These are phyloP conservation scores for Arabis alpina DNA, from an alignment of 345 rosid species.

Conservation along the genomic window DNA sequence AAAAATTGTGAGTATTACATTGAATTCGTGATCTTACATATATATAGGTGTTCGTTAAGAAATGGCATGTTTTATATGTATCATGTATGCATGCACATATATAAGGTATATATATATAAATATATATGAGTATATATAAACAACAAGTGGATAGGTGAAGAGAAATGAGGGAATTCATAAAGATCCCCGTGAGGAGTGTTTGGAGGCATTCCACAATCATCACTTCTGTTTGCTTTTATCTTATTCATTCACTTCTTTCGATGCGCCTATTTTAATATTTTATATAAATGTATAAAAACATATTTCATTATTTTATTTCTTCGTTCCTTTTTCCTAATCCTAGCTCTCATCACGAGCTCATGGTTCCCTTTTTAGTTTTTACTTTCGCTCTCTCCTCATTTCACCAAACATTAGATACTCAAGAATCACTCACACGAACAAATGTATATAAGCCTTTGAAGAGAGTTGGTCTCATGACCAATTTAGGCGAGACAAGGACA, in stretches of 20 bases:
- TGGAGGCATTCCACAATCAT: conserved; percentile 59
- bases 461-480: neutral
- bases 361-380: conserved; percentile 22
- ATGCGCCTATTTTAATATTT: conserved; percentile 30
- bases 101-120: neutral
- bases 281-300: neutral
- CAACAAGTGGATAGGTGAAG: conserved; percentile 20
- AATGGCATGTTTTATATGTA: neutral
- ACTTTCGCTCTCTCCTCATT: conserved; percentile 12
- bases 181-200: conserved; percentile 57
- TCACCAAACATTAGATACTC: conserved; percentile 1
- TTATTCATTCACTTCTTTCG: conserved; percentile 49
- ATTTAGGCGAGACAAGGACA: neutral
- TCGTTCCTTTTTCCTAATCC: neutral
- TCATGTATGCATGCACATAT: conserved; percentile 19
- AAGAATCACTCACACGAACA: conserved; percentile 20
- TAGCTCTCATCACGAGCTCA: conserved; percentile 23
- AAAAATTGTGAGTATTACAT: neutral
- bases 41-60: neutral
- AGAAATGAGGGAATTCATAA: conserved; percentile 26
- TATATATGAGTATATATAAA: neutral
- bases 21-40: conserved; percentile 1
- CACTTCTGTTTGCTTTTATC: conserved; percentile 51
- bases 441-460: neutral
- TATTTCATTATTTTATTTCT: neutral